Percentiles rank a stretch among this genome's conserved stretches.
Conservation (phyloP, 495 filamentous ascomycete species). For the Halenospora varia region DNA sequence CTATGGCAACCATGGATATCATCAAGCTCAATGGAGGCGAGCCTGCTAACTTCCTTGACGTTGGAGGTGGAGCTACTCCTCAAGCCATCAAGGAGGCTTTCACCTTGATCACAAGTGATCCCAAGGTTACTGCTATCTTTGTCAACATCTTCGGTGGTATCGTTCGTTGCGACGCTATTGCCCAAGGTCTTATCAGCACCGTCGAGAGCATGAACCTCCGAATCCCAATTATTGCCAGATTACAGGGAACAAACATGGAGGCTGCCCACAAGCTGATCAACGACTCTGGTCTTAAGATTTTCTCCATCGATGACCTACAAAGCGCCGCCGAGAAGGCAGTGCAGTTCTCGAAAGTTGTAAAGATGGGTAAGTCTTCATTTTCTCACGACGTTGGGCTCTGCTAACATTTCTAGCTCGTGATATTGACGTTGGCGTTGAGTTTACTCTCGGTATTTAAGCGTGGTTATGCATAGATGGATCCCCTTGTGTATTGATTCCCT, state of each 20-base stretch:
- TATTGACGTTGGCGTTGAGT: conserved; percentile 97
- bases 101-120: conserved; percentile 95
- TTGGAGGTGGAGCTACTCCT: conserved; percentile 94
- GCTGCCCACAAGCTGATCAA: conserved; percentile 92
- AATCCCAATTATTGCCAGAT: conserved; percentile 91
- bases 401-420: conserved; percentile 51
- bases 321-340: conserved; percentile 96
- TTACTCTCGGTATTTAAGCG: conserved; percentile 86
- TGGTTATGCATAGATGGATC: conserved; percentile 12
- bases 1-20: conserved; percentile 99
- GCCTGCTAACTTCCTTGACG: conserved; percentile 98
- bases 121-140: conserved; percentile 97
- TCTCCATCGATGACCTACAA: conserved; percentile 98
- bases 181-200: conserved; percentile 90
- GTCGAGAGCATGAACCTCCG: conserved; percentile 91
- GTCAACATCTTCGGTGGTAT: conserved; percentile 99
- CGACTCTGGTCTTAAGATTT: conserved; percentile 98
- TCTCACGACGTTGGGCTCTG: neutral
- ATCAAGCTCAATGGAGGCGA: conserved; percentile 98
- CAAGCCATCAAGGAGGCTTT: conserved; percentile 96
- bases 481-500: conserved; percentile 25
- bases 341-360: conserved; percentile 98
- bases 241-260: conserved; percentile 99
- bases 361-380: conserved; percentile 67
- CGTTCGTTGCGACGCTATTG: conserved; percentile 96